Conservation (phyloP, 1,284 basidiomycete species). For the Entoloma clypeatum region DNA sequence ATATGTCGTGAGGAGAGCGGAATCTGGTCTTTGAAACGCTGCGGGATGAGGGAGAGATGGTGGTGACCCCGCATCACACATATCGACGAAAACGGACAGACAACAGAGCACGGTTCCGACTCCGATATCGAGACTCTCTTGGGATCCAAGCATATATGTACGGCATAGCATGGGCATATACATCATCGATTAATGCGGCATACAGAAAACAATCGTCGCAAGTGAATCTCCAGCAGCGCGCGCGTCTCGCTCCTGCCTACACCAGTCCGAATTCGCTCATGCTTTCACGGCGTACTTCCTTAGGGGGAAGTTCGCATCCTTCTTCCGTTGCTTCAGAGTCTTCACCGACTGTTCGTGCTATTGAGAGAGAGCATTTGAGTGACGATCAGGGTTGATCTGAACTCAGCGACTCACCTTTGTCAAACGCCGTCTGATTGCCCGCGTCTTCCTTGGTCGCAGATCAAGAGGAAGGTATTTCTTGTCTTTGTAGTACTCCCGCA, state of each 20-base stretch:
- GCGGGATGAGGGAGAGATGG: no score
- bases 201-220: constrained; percentile 19
- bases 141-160: background rate
- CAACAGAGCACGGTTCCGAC: no score
- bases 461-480: constrained; percentile 98
- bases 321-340: constrained; percentile 92
- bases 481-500: constrained; percentile 96
- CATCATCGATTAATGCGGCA: constrained; percentile 18
- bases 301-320: constrained; percentile 87
- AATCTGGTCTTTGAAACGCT: no score
- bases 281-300: constrained; percentile 86
- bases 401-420: constrained; percentile 64
- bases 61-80: no score
- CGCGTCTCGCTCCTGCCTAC: constrained; percentile 15
- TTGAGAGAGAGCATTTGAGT: constrained; percentile 16
- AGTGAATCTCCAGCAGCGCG: constrained; percentile 17
- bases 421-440: constrained; percentile 95
- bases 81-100: no score
- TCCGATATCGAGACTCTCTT: background rate
- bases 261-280: constrained; percentile 39
- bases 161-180: constrained; percentile 18
- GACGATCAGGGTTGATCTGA: constrained; percentile 7
- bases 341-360: constrained; percentile 80
- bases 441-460: constrained; percentile 97
- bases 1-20: no score